Evolutionary conservation across 2,329 filamentous ascomycete genomes (phyloP), one percentile per base, ranked within the genome.

Genomic region (Colletotrichum echinochloae): DNA sequence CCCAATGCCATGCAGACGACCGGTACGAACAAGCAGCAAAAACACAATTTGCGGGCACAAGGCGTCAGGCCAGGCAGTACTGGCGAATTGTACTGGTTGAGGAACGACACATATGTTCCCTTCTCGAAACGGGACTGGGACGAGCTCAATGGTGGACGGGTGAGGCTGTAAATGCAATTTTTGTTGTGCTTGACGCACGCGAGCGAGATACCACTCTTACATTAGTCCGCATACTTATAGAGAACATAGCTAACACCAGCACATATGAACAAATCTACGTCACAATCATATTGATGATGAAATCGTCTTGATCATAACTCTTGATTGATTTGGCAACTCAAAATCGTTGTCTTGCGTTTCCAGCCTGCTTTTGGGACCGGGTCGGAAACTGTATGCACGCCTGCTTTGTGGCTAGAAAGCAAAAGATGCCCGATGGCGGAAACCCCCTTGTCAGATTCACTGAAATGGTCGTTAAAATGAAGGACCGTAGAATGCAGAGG

Each of bases 21-120:
- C 5, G 94, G 94, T 0, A 97, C 94, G 57, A 92, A 94, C 76
- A 97, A 97, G 85, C 93, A 97, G 82, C 92, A 95, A 81, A 97
- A 97, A 81, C 89, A 92, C 73, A 81, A 83, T 0, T 79, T 97
- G 73, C 85, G 93, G n/a, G 84, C 85, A 2, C 87, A 95, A 72
- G 94, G 94, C 0, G 92, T 95, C 0, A 88, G 93, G 75, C 92
- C 91, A 0, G 80, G 76, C 5, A 88, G 88, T 75, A 74, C 75
- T 4, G 87, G 89, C 30, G 78, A 81, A 46, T 44, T 92, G 55
- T 91, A 83, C 75, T 95, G 92, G 91, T 81, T 94, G 20, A 87
- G 85, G 74, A 86, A 84, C 0, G 87, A 88, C 30, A 85, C 83
- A 0, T 97, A 97, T 79, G 87, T 90, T 37, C 86, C 82, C 9